Conservation (phyloP, 768 basidiomycete genomes). For the Leucosporidium creatinivorum region DNA sequence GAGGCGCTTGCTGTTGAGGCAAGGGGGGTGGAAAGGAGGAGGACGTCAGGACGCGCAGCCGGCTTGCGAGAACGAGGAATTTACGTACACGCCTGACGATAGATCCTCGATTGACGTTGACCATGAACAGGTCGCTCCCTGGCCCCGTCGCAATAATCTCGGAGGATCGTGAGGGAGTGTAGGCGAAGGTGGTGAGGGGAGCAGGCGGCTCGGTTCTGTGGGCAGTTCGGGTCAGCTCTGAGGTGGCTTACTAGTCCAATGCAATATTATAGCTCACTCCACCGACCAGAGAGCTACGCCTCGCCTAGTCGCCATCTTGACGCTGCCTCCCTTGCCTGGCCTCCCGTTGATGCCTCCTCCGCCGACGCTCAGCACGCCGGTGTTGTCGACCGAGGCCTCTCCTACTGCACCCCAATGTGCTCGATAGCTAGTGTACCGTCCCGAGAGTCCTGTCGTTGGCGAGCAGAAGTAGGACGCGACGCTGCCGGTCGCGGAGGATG, state of each 20-base stretch:
- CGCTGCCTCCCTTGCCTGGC: slow-evolving; percentile 34
- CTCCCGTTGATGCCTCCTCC: slow-evolving; percentile 28
- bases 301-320: slow-evolving; percentile 43
- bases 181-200: slow-evolving; percentile 33
- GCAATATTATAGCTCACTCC: slow-evolving; percentile 32
- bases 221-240: not conserved
- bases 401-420: slow-evolving; percentile 51
- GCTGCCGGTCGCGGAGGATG: slow-evolving; percentile 64
- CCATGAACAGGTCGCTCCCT: slow-evolving; percentile 55
- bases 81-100: slow-evolving; percentile 51
- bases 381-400: slow-evolving; percentile 69
- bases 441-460: slow-evolving; percentile 26
- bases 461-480: slow-evolving; percentile 59
- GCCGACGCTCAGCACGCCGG: slow-evolving; percentile 53
- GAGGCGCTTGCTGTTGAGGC: slow-evolving; percentile 21
- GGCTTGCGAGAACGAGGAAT: slow-evolving; percentile 49
- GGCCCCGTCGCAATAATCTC: slow-evolving; percentile 52
- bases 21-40: not conserved
- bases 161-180: slow-evolving; percentile 46
- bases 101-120: slow-evolving; percentile 67
- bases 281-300: slow-evolving; percentile 44
- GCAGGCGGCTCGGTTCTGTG: slow-evolving; percentile 26
- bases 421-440: slow-evolving; percentile 37
- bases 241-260: too few relatives aligned
- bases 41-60: slow-evolving; percentile 53